Evolutionary conservation across 768 basidiomycete genomes (phyloP).

Genomic region (Mycena vulgaris): DNA sequence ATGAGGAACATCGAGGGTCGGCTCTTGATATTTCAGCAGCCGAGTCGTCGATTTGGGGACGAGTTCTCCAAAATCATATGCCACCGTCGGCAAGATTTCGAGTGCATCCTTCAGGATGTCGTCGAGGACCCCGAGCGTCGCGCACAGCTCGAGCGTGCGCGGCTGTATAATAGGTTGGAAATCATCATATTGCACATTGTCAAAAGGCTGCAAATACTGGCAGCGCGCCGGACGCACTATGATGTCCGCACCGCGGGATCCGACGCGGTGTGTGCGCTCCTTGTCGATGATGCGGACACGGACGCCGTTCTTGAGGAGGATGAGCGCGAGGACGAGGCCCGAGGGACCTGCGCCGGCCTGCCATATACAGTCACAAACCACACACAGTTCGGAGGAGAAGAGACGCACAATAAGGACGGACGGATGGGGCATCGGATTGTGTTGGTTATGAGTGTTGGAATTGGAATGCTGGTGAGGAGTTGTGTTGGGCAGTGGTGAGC

Average conservation of each 20-base stretch:
- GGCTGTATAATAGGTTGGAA: constrained; percentile 46
- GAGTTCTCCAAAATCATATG: constrained; percentile 45
- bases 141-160: constrained; percentile 61
- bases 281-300: constrained; percentile 1
- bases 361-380: not conserved
- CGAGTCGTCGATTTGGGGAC: not conserved
- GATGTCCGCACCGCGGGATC: not conserved
- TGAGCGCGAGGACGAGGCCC: constrained; percentile 9
- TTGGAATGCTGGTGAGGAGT: too few species aligned
- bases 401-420: constrained; percentile 6
- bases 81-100: constrained; percentile 45
- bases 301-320: not conserved
- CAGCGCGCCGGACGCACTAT: not conserved
- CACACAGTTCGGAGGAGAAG: not conserved
- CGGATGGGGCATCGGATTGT: not conserved
- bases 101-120: constrained; percentile 53
- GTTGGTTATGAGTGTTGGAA: too few species aligned
- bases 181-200: not conserved
- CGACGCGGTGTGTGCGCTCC: not conserved
- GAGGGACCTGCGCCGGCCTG: constrained; percentile 5
- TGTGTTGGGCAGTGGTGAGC: too few species aligned
- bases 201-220: not conserved
- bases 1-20: constrained; percentile 20
- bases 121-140: constrained; percentile 54
- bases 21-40: constrained; percentile 6